Evolutionary conservation across 2,329 filamentous ascomycete species (phyloP), one percentile per base, ranked within the genome.

Genomic region (Fusarium circinatum): DNA sequence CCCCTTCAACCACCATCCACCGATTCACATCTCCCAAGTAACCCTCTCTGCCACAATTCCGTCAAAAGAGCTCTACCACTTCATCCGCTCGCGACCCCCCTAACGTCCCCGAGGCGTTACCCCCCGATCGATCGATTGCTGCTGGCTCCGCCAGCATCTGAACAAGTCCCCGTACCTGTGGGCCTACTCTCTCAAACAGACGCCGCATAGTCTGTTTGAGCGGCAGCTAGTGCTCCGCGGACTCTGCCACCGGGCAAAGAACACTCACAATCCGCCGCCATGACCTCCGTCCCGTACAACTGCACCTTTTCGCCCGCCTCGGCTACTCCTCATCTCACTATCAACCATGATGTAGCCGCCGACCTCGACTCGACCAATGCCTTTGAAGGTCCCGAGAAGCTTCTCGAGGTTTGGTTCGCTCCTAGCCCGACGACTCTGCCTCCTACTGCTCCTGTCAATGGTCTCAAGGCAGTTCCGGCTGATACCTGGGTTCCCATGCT

Each of bases 301-400:
- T 94, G 94, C 83, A 94, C 93, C 80, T 90, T 93, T 83, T 96
- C 94, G 82, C 92, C 93, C 78, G 94, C 94, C 75, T 89, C 91
- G 84, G 94, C 91, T 78, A 96, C 94, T 65, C 95, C 96, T 68
- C 94, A 96, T 82, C 86, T 98, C 86, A 98, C 94, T 57, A 98
- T 98, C 88, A 98, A 98, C 86, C 94, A 95, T 84, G 94, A 97
- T 87, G 94, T 96, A 78, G 95, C 94, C 76, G 89, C 94, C 77
- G 95, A 97, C 83, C 89, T 98, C 80, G 96, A 98, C 86, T 98
- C 95, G 65, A 93, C 88, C 88, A 98, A 95, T 88, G 95, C 96
- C 76, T 99, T 99, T 82, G 96, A 99, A 88, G 96, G 93, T 93
- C 96, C 96, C 49, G 96, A 99, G 87, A 99, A 99, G 87, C 89